phyloP scores from a whole-genome alignment of 495 filamentous ascomycete species.

The Penicillium subrubescens region DNA sequence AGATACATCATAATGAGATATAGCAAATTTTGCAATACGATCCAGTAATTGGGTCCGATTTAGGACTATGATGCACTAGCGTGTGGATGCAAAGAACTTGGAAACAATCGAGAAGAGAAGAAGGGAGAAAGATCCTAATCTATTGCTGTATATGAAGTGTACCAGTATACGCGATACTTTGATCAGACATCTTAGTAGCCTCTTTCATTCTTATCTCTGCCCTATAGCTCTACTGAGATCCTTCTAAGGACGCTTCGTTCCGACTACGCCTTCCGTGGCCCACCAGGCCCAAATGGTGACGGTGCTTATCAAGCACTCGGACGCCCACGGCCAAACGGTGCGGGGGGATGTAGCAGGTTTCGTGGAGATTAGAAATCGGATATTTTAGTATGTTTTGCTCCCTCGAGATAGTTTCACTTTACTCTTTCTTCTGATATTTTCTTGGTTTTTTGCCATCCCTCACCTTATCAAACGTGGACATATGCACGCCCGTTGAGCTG shows the following conservation, averaged over 20 bases:
- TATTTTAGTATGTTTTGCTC: not conserved
- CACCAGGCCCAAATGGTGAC: not conserved
- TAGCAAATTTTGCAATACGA: not conserved
- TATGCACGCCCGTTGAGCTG: slow-evolving; percentile 28
- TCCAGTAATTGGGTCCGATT: not conserved
- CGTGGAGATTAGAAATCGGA: slow-evolving; percentile 13
- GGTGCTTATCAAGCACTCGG: slow-evolving; percentile 22
- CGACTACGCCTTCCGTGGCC: not conserved
- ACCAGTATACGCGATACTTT: not conserved
- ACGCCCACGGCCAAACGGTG: not conserved
- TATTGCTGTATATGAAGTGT: not conserved
- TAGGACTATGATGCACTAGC: not conserved
- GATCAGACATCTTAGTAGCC: not conserved
- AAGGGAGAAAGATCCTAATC: not conserved
- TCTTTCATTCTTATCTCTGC: not conserved
- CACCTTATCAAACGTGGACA: not conserved
- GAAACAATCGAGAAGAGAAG: not conserved
- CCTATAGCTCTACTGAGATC: not conserved
- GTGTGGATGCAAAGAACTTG: not conserved
- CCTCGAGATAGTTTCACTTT: not conserved
- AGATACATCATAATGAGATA: not conserved
- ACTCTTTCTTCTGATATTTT: not conserved
- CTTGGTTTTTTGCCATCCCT: not conserved
- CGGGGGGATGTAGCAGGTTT: slow-evolving; percentile 4
- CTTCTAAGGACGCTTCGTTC: not conserved